Base-by-base conservation (phyloP, 1,284 basidiomycete species). In the Leccinum angustisporum region DNA sequence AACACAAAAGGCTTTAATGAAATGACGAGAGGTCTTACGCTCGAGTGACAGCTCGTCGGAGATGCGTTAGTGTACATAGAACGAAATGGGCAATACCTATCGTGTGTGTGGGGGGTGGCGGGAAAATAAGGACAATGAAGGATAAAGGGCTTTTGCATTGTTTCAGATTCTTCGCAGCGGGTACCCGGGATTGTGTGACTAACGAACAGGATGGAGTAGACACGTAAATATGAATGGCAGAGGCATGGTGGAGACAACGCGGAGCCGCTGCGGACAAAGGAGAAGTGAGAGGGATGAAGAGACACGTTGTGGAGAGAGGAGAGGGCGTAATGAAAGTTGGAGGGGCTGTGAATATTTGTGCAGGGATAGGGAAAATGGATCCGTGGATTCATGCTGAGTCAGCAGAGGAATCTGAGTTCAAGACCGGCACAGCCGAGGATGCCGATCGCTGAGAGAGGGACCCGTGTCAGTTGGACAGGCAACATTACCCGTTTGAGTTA, bases 401-500 rank as follows among this genome's bases (percentile, higher is more conserved):
- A 72, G 71, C 70, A 57, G 21, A 33, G 36, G 31, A 69, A 68
- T 72, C 65, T 70, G 66, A 63, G 62, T 63, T 65, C 54, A 31
- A 34, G 31, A 58, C 5, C 33, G 46, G 61, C 73, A 73, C 70
- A 74, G 70, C 70, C 73, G 34, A 56, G 60, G 40, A 65, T 74
- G 70, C 70, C 72, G 67, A 72, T 72, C 70, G 71, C 71, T 66
- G 73, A 63, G 69, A 61, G 57, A 60, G 67, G 33, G 60, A 61
- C 64, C 48, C 54, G 70, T 70, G 69, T 74, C 68, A 73, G 70
- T 72, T 70, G 71, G 66, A 63, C 64, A 71, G 71, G 71, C 62
- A 70, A 75, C 72, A 73, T 69, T 69, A 16, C 71, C 74, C 2
- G 6, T 43, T 72, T 40, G 70, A 59, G 71, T 67, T 74, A 72